Conservation (phyloP, 2,329 filamentous ascomycete species). For the Macroventuria anomochaeta region DNA sequence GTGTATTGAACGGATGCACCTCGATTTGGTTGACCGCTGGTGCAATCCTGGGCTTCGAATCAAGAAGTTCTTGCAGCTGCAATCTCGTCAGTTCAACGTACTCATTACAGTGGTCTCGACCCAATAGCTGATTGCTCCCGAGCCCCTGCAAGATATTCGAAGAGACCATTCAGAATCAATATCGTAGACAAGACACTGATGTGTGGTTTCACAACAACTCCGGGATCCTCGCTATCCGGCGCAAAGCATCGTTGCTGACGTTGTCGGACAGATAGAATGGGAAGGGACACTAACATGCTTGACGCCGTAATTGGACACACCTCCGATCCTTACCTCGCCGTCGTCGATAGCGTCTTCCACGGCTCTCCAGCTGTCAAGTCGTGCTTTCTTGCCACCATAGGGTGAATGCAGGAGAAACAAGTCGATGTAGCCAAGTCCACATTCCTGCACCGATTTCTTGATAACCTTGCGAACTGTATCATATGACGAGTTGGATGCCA, state of each 20-base stretch:
- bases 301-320: conserved; percentile 80
- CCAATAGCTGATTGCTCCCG: conserved; percentile 11
- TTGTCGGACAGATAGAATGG: background rate
- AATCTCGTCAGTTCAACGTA: conserved; percentile 20
- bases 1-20: conserved; percentile 82
- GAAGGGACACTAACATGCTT: conserved; percentile 64
- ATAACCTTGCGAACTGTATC: conserved; percentile 72
- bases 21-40: conserved; percentile 81
- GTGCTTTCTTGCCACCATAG: conserved; percentile 72
- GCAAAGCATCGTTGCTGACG: conserved; percentile 7
- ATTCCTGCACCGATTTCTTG: conserved; percentile 66
- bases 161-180: background rate
- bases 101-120: conserved; percentile 1
- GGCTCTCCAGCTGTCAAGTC: conserved; percentile 76
- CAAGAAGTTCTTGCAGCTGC: conserved; percentile 72
- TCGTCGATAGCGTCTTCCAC: conserved; percentile 76
- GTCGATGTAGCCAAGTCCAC: conserved; percentile 76
- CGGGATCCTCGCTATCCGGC: conserved; percentile 7
- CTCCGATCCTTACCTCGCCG: conserved; percentile 73
- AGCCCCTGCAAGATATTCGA: conserved; percentile 3
- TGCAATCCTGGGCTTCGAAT: conserved; percentile 64
- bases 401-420: conserved; percentile 81
- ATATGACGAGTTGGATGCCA: conserved; percentile 72
- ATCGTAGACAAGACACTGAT: conserved; percentile 2
- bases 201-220: conserved; percentile 14